Evolutionary conservation across 2,329 filamentous ascomycete species (phyloP).

Genomic region (Ophiocordyceps camponoti-saundersi): DNA sequence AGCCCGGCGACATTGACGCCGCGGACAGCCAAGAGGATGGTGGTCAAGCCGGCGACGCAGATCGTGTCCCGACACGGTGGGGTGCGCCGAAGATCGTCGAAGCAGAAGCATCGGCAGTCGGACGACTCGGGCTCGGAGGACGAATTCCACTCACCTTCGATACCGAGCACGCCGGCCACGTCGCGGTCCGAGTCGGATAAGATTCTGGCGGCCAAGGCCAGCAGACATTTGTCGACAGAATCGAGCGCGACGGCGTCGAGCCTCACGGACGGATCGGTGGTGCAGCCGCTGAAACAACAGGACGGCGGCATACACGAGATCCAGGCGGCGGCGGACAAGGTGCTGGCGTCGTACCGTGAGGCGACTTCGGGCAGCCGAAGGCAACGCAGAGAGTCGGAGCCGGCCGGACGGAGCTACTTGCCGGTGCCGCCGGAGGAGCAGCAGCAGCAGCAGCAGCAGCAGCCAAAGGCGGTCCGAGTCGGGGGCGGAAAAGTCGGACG

Average conservation of each 20-base stretch:
- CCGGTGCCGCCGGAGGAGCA: constrained; percentile 22
- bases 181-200: constrained; percentile 23
- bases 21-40: background rate
- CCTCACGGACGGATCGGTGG: background rate
- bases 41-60: background rate
- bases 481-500: background rate
- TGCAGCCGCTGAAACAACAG: constrained; percentile 1
- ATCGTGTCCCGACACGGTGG: background rate
- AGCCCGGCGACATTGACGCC: background rate
- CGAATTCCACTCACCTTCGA: constrained; percentile 16
- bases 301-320: constrained; percentile 3
- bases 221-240: background rate
- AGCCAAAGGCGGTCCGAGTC: no score
- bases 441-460: constrained; percentile 8
- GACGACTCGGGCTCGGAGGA: constrained; percentile 23
- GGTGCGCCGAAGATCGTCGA: background rate
- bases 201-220: constrained; percentile 8
- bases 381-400: constrained; percentile 5
- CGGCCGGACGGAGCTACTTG: constrained; percentile 10
- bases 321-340: constrained; percentile 6
- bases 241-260: background rate
- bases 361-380: constrained; percentile 6
- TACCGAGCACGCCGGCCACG: constrained; percentile 20
- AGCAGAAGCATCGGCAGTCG: constrained; percentile 12
- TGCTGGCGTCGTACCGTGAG: constrained; percentile 4